Base-by-base conservation (phyloP, 164 flowering plant genomes). In the Kingdonia uniflora region DNA sequence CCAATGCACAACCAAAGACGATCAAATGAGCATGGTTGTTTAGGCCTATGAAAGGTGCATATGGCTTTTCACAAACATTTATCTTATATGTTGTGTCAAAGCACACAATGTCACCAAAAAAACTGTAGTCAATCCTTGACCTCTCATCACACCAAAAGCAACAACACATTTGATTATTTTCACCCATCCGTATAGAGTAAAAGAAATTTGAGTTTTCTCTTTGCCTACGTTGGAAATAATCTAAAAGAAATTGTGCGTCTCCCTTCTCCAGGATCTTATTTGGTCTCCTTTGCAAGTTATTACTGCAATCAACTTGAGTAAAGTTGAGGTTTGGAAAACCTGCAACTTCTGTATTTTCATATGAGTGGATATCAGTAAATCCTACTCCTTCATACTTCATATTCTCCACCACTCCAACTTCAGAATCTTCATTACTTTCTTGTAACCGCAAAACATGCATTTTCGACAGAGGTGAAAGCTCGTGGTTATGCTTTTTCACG, bases 311-410 rank as follows among this genome's bases (percentile, higher is more conserved):
- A 17, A 25, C 40, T 22, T 58, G 48, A 23, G 38, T 42, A 11
- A 49, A 49, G 61, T 58, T 58, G 40, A 58, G 54, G 35, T 49
- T 42, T 23, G 50, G 54, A 40, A 29, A 41, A 21, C 20, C 54
- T 39, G 20, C 61, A 49, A 40, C 54, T 49, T 58, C 61, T 49
- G 14, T 22, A 41, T 48, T 17, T 20, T 26, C 5, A 41, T 42
- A 40, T 21, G 60, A 58, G 13, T 24, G 37, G n/a, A 49, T 19
- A 49, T 25, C 33, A 6, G 21, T 49, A 29, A 19, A 41, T 58
- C 2, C 35, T 4, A 17, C 19, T 13, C 22, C 20, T 17, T 6
- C 48, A 19, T 16, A 7, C 6, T 44, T 6, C 48, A 1, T 19
- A 16, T 16, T 19, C 6, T 17, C 48, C 20, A 44, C 8, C 16